Evolutionary conservation across 2,329 filamentous ascomycete species (phyloP).

Genomic region (Arthroderma sp.): DNA sequence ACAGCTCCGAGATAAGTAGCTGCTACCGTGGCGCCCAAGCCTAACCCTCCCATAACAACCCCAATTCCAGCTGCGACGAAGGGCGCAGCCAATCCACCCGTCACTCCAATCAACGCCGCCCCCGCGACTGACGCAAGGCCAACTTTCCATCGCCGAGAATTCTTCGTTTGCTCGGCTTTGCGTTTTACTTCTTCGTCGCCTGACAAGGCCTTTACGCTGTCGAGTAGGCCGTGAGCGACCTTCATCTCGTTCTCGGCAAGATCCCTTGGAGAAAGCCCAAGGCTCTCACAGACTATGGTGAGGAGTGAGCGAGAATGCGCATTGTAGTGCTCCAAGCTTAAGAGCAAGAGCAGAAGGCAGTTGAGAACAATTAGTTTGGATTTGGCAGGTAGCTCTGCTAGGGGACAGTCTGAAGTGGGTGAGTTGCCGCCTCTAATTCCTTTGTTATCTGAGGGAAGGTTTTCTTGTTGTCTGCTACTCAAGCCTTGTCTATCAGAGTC

Average conservation of each 20-base stretch:
- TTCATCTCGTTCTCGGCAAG: conserved; percentile 61
- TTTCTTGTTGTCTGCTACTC: not conserved
- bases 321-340: conserved; percentile 66
- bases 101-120: conserved; percentile 72
- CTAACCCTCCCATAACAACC: conserved; percentile 61
- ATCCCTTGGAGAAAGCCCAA: conserved; percentile 52
- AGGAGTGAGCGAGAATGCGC: conserved; percentile 61
- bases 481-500: not conserved
- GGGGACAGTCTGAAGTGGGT: conserved; percentile 30
- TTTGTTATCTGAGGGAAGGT: not conserved
- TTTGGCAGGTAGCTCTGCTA: conserved; percentile 29
- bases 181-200: conserved; percentile 65
- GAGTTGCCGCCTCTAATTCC: not conserved
- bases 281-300: conserved; percentile 54
- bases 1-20: conserved; percentile 68
- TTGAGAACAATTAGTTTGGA: conserved; percentile 56
- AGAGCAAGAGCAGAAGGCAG: conserved; percentile 54
- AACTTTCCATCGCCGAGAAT: conserved; percentile 62
- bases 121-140: conserved; percentile 79
- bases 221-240: conserved; percentile 59
- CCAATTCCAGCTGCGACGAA: conserved; percentile 69
- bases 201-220: conserved; percentile 62
- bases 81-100: conserved; percentile 63
- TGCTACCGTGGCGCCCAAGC: conserved; percentile 59
- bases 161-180: conserved; percentile 52